These are phyloP conservation scores for Hamigera avellanea DNA, from an alignment of 495 filamentous ascomycete genomes.

Conservation along the genomic window DNA sequence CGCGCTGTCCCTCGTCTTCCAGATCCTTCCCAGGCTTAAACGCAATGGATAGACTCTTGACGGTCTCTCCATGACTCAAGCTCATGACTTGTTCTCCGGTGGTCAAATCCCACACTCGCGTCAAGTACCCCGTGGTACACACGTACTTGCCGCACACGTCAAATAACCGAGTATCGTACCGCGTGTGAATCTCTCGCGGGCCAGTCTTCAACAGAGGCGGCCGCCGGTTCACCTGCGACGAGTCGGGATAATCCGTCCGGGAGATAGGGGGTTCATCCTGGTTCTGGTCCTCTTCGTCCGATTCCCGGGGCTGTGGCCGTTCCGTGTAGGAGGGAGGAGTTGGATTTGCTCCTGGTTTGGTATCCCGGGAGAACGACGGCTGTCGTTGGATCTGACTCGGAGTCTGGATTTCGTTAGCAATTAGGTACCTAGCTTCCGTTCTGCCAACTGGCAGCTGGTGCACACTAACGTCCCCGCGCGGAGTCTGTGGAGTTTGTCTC, in stretches of 20 bases:
- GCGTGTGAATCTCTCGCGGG: slow-evolving; percentile 63
- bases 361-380: slow-evolving; percentile 21
- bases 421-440: slow-evolving; percentile 4
- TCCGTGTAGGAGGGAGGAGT: slow-evolving; percentile 9
- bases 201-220: slow-evolving; percentile 63
- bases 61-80: slow-evolving; percentile 63
- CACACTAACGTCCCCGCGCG: slow-evolving; percentile 5
- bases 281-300: slow-evolving; percentile 15
- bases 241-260: slow-evolving; percentile 63
- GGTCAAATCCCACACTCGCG: slow-evolving; percentile 73
- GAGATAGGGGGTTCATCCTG: slow-evolving; percentile 18
- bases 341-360: slow-evolving; percentile 8
- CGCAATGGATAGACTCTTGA: slow-evolving; percentile 64
- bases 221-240: slow-evolving; percentile 72
- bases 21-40: slow-evolving; percentile 72
- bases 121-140: slow-evolving; percentile 74
- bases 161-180: slow-evolving; percentile 71
- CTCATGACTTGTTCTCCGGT: slow-evolving; percentile 75
- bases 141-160: slow-evolving; percentile 81
- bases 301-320: neutral
- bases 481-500: slow-evolving; percentile 13
- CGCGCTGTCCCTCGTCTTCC: slow-evolving; percentile 63
- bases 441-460: slow-evolving; percentile 10
- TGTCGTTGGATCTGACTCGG: slow-evolving; percentile 13
- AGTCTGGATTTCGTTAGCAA: neutral